These are phyloP conservation scores for Sporothrix pallida DNA, from an alignment of 2,329 filamentous ascomycete genomes.

Conservation along the genomic window DNA sequence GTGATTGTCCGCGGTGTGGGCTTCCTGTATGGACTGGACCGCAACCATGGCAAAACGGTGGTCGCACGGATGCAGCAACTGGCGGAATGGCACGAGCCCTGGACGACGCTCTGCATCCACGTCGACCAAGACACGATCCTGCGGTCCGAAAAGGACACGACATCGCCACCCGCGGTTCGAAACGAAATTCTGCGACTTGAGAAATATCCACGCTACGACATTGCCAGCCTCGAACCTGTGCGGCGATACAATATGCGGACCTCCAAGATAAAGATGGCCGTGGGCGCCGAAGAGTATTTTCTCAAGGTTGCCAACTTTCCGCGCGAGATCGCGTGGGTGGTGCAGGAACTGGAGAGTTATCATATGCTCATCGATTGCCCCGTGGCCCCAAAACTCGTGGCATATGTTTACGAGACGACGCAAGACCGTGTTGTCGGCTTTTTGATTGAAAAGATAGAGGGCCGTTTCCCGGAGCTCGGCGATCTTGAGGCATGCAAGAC, in stretches of 20 bases:
- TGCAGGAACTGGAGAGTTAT: conserved; percentile 21
- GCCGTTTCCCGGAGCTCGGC: conserved; percentile 5
- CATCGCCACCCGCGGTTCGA: background rate
- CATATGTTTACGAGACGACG: conserved; percentile 22
- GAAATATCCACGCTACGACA: conserved; percentile 16
- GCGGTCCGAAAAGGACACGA: conserved; percentile 12
- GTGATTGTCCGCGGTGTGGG: conserved; percentile 6
- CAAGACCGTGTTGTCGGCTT: conserved; percentile 18
- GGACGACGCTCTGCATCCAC: conserved; percentile 19
- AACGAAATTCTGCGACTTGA: conserved; percentile 24
- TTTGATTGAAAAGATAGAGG: background rate
- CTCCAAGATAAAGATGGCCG: conserved; percentile 21
- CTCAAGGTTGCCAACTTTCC: conserved; percentile 22
- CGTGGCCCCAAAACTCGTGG: conserved; percentile 19
- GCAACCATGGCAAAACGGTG: conserved; percentile 23
- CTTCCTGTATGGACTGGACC: background rate
- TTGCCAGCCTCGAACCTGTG: background rate
- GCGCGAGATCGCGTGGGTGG: conserved; percentile 14
- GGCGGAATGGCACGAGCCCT: conserved; percentile 4
- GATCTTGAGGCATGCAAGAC: conserved; percentile 16
- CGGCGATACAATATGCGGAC: conserved; percentile 20
- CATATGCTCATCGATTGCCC: conserved; percentile 16
- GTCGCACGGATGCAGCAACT: conserved; percentile 7
- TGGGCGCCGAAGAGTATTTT: conserved; percentile 12
- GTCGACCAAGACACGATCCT: background rate